These are phyloP conservation scores for Mortierella claussenii DNA, from an alignment of 192 early-diverging fungal species.

Conservation along the genomic window DNA sequence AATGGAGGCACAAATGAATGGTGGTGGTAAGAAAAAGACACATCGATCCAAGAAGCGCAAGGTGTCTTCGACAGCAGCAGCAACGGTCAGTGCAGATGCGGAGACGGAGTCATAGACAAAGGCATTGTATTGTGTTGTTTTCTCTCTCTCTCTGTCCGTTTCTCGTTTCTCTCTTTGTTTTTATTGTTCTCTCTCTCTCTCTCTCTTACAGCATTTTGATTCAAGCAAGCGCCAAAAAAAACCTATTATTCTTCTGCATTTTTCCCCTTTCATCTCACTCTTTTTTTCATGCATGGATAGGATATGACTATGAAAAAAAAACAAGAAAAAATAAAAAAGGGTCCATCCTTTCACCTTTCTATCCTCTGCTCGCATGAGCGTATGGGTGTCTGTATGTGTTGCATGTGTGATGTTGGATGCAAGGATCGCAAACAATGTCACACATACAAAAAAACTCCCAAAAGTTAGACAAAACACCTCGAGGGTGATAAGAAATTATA, in stretches of 20 bases:
- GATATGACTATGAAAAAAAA: no score
- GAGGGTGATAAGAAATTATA: no score
- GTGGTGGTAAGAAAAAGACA: constrained; percentile 50
- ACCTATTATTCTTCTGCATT: neutral
- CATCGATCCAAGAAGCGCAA: constrained; percentile 51
- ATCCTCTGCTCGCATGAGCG: neutral
- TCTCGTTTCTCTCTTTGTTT: neutral
- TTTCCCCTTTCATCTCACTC: neutral
- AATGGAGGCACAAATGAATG: constrained; percentile 35
- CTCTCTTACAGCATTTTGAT: neutral
- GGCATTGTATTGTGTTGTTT: neutral
- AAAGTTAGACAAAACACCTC: no score
- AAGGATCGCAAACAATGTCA: no score
- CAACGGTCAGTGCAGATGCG: neutral
- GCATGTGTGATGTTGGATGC: no score
- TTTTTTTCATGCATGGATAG: no score
- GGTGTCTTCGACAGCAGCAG: neutral
- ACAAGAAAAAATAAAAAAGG: no score
- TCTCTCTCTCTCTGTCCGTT: constrained; percentile 3
- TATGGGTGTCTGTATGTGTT: no score
- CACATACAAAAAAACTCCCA: no score
- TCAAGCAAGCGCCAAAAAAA: no score
- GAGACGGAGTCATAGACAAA: constrained; percentile 7
- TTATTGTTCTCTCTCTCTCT: neutral
- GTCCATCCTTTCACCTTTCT: neutral